These are phyloP conservation scores for Exutisphaerella laricina DNA, from an alignment of 2,329 filamentous ascomycete species.

Conservation along the genomic window DNA sequence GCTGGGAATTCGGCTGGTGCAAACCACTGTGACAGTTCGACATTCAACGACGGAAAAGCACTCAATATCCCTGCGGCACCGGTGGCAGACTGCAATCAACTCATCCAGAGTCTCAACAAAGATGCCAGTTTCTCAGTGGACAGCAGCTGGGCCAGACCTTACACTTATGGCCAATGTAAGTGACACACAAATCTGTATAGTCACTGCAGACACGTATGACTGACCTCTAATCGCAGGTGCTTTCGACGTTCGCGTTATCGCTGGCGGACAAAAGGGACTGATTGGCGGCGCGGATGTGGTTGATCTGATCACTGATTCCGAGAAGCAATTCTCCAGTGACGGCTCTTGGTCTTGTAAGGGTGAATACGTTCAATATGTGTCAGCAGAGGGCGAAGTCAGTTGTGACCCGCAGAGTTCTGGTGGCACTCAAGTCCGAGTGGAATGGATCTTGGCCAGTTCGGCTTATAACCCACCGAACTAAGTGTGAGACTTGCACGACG, in stretches of 20 bases:
- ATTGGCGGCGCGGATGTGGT: conserved; percentile 8
- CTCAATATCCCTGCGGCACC: conserved; percentile 3
- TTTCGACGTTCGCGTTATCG: conserved; percentile 8
- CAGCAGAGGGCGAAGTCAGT: conserved; percentile 8
- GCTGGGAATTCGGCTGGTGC: conserved; percentile 7
- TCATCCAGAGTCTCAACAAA: background rate
- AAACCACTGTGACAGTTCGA: conserved; percentile 9
- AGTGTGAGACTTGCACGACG: background rate
- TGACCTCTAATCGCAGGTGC: conserved; percentile 6
- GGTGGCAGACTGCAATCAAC: background rate
- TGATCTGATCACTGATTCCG: conserved; percentile 6
- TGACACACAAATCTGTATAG: background rate
- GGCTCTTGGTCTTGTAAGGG: conserved; percentile 1
- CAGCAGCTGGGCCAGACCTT: conserved; percentile 8
- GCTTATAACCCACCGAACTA: conserved; percentile 10
- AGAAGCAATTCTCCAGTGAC: background rate
- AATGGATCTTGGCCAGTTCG: conserved; percentile 7
- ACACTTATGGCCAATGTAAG: conserved; percentile 5
- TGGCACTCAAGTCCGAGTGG: conserved; percentile 3
- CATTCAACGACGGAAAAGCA: conserved; percentile 7
- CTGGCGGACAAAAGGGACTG: conserved; percentile 2
- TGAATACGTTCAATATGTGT: conserved; percentile 2
- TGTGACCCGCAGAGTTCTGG: background rate
- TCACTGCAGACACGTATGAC: background rate
- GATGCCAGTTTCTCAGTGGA: background rate